Evolutionary conservation across 2,329 filamentous ascomycete species (phyloP).

Genomic region (Phaeosphaeriaceae sp.): DNA sequence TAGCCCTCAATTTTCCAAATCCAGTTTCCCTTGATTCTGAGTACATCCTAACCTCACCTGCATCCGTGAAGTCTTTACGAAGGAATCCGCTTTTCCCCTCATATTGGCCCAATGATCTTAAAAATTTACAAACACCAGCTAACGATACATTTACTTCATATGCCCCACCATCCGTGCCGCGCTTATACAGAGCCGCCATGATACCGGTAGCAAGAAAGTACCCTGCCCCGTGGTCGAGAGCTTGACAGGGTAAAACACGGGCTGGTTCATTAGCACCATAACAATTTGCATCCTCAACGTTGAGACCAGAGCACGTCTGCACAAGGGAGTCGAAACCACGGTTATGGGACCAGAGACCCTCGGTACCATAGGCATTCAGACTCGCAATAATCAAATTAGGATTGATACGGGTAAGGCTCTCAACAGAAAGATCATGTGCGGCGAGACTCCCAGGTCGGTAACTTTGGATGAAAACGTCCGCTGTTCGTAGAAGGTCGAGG

Average conservation of each 20-base stretch:
- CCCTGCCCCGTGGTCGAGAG: slow-evolving; percentile 62
- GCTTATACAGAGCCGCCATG: slow-evolving; percentile 58
- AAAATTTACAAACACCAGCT: slow-evolving; percentile 62
- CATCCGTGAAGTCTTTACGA: slow-evolving; percentile 36
- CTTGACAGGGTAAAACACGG: slow-evolving; percentile 59
- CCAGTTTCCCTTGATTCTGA: slow-evolving; percentile 55
- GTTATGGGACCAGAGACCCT: slow-evolving; percentile 54
- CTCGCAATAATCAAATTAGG: slow-evolving; percentile 58
- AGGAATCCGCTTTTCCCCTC: slow-evolving; percentile 54
- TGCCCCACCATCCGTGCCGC: slow-evolving; percentile 53
- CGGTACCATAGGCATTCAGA: slow-evolving; percentile 60
- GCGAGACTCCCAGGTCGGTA: slow-evolving; percentile 59
- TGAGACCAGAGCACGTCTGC: slow-evolving; percentile 63
- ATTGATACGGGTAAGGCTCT: slow-evolving; percentile 49
- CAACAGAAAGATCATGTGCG: slow-evolving; percentile 50
- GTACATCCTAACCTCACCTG: slow-evolving; percentile 42
- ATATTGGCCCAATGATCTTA: slow-evolving; percentile 62
- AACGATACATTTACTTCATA: slow-evolving; percentile 64
- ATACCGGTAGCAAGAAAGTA: slow-evolving; percentile 63
- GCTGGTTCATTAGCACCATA: slow-evolving; percentile 50
- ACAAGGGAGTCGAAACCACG: slow-evolving; percentile 64
- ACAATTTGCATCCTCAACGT: slow-evolving; percentile 61
- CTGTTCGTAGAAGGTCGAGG: slow-evolving; percentile 53
- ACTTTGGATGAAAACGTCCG: slow-evolving; percentile 62
- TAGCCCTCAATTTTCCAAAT: slow-evolving; percentile 56